Conservation (phyloP, 805 yeast species). For the Ascoidea rubescens region DNA sequence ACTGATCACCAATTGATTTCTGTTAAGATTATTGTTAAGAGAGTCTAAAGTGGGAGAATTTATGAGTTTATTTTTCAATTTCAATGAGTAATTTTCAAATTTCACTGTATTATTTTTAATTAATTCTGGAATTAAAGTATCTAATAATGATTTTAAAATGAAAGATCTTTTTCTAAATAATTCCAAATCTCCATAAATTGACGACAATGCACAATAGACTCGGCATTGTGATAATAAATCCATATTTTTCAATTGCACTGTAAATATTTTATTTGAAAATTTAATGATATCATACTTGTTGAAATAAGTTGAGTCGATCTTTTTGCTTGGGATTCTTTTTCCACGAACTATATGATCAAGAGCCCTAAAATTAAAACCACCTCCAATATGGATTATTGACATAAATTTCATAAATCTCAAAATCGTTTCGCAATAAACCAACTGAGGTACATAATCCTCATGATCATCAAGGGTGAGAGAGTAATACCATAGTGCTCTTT, state of each 20-base stretch:
- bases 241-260: conserved; percentile 29
- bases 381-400: conserved; percentile 34
- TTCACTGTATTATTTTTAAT: conserved; percentile 7
- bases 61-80: too few species aligned
- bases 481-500: conserved; percentile 28
- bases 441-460: conserved; percentile 72
- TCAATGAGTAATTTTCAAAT: neutral
- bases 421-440: conserved; percentile 61
- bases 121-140: conserved; percentile 30
- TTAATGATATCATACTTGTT: conserved; percentile 30
- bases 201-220: conserved; percentile 52
- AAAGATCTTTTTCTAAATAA: conserved; percentile 57
- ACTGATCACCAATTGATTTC: neutral
- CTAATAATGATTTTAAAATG: conserved; percentile 50
- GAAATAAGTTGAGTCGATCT: conserved; percentile 12
- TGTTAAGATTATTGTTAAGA: neutral
- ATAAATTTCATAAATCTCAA: conserved; percentile 50
- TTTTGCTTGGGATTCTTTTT: conserved; percentile 13
- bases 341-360: conserved; percentile 32
- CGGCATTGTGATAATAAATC: conserved; percentile 39
- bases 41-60: neutral
- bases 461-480: conserved; percentile 37
- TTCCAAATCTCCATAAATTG: conserved; percentile 46
- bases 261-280: conserved; percentile 32
- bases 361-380: conserved; percentile 28